Evolutionary conservation across 176 grass and related monocot species (phyloP), one percentile per base, ranked within the genome.

Genomic region (Oryza glaberrima): DNA sequence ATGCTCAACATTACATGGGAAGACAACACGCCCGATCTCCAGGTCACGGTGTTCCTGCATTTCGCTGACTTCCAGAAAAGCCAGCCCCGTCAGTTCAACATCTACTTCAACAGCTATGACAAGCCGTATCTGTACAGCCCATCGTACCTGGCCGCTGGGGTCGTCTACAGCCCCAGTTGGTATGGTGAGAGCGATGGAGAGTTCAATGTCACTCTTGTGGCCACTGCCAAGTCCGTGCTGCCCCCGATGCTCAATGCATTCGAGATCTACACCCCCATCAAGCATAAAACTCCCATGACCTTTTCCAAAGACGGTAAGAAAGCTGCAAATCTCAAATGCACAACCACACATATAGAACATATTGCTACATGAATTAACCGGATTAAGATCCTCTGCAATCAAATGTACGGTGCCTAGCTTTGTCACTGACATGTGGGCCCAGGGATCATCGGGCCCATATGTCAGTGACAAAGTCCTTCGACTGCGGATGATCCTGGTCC

Each of bases 191-290:
- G 5, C 6, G 25, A 67, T 19, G 25, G 40, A 23, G 72, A 19
- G 2, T 84, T 75, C 23, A 79, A 19, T 35, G 25, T 79, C 60
- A 78, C 68, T 1, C 78, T 89, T 2, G 26, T 0, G 1, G 41
- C 54, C 1, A 34, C 48, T 0, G 17, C 41, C 0, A 16, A 4
- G 12, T 89, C 87, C 0, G 51, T 11, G 20, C 81, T 89, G 36
- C 81, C 81, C 0, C 81, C 81, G 15, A 80, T 89, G 19, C 0
- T 89, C 3, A 89, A 89, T 35, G 87, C 67, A 0, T 0, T 58
- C 0, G 87, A 89, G 67, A 54, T 80, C 3, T 89, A 84, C 52
- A 17, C 0, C 2, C 11, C 23, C 6, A 0, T 89, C 16, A 5
- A 3, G 0, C 15, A 54, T 0, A 9, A 77, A 0, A 79, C 1